A percentile compares a stretch with the other conserved stretches of the same genome.
These are phyloP conservation scores for Fusarium algeriense DNA, from an alignment of 2,329 filamentous ascomycete genomes.

Conservation along the genomic window DNA sequence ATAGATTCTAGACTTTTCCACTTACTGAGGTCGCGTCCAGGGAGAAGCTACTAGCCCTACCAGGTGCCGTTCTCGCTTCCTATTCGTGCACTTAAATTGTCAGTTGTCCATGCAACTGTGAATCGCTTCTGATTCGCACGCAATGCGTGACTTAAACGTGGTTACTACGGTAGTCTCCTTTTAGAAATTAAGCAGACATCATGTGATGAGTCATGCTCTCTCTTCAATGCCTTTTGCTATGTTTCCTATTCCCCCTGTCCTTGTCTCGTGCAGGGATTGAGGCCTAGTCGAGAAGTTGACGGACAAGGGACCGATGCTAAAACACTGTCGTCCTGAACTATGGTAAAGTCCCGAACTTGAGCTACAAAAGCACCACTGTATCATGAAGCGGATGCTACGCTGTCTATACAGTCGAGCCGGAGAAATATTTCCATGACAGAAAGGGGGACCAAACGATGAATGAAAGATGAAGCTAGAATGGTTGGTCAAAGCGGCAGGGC, in stretches of 20 bases:
- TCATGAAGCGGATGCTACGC: constrained; percentile 6
- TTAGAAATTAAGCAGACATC: constrained; percentile 10
- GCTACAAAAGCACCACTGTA: constrained; percentile 19
- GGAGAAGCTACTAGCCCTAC: constrained; percentile 1
- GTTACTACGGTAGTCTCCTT: constrained; percentile 13
- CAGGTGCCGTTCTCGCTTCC: background rate
- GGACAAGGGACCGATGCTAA: constrained; percentile 2
- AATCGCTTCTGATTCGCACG: constrained; percentile 28
- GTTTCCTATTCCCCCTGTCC: constrained; percentile 3
- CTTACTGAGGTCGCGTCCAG: background rate
- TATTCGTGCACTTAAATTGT: constrained; percentile 26
- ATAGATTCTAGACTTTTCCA: constrained; percentile 9
- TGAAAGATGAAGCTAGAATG: constrained; percentile 1
- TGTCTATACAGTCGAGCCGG: background rate
- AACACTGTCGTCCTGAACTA: constrained; percentile 3
- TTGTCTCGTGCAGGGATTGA: constrained; percentile 11
- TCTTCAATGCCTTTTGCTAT: background rate
- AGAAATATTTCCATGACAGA: background rate
- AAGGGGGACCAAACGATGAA: background rate
- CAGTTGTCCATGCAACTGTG: constrained; percentile 19
- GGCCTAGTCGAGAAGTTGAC: constrained; percentile 3
- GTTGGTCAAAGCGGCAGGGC: constrained; percentile 6
- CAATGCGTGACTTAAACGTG: constrained; percentile 11
- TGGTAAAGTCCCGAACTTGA: constrained; percentile 17
- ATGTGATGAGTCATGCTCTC: constrained; percentile 18